These are phyloP conservation scores for Umbelopsis sp. DNA, from an alignment of 192 early-diverging fungal species.

Conservation along the genomic window DNA sequence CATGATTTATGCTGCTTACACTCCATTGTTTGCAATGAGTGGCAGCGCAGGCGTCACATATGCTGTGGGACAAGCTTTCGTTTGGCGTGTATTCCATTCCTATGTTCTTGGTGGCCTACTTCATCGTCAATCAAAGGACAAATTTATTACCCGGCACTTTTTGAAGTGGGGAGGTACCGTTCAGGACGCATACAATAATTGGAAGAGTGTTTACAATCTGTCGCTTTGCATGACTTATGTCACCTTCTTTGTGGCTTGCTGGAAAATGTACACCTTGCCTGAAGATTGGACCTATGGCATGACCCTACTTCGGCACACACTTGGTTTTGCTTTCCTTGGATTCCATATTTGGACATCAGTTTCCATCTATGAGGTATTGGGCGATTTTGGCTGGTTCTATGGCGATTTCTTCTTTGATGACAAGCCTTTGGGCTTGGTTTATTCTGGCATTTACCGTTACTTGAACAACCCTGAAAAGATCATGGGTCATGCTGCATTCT, in stretches of 20 bases:
- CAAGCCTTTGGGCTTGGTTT: conserved; percentile 69
- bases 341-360: conserved; percentile 92
- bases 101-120: conserved; percentile 79
- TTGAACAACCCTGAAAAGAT: conserved; percentile 94
- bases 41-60: conserved; percentile 46
- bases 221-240: conserved; percentile 91
- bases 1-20: conserved; percentile 70
- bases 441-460: conserved; percentile 92
- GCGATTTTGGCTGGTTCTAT: conserved; percentile 97
- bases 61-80: conserved; percentile 70
- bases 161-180: conserved; percentile 91
- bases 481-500: conserved; percentile 93
- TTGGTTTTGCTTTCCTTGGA: conserved; percentile 79
- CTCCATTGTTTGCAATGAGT: conserved; percentile 58
- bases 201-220: conserved; percentile 96
- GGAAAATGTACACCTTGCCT: conserved; percentile 79
- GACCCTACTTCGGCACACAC: conserved; percentile 79
- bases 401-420: conserved; percentile 95
- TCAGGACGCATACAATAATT: conserved; percentile 89
- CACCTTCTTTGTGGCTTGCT: conserved; percentile 81
- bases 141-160: conserved; percentile 89
- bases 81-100: conserved; percentile 89
- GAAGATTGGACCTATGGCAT: conserved; percentile 68
- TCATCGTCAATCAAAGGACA: conserved; percentile 76
- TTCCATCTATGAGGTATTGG: conserved; percentile 90